Evolutionary conservation across 805 yeast species (phyloP).

Genomic region (Torulaspora delbrueckii): DNA sequence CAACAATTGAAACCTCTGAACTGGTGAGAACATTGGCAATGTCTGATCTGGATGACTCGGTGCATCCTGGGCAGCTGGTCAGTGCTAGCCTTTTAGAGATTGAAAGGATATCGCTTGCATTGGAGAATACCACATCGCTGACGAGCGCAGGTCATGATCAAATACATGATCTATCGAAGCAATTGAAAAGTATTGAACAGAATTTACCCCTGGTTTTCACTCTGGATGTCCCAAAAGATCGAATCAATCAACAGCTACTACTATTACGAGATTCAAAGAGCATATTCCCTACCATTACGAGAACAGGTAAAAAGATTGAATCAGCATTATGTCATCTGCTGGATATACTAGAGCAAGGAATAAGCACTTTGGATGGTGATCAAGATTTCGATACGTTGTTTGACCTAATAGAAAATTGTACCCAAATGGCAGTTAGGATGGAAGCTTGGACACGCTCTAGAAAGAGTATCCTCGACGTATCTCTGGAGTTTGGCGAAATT

Average conservation of each 20-base stretch:
- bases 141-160: background rate
- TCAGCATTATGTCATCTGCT: conserved; percentile 34
- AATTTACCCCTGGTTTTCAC: conserved; percentile 4
- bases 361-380: conserved; percentile 4
- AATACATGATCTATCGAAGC: conserved; percentile 1
- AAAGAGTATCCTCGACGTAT: conserved; percentile 37
- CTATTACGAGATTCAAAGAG: conserved; percentile 36
- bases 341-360: conserved; percentile 34
- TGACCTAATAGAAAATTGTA: conserved; percentile 33
- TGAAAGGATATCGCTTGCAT: background rate
- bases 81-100: conserved; percentile 5
- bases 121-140: conserved; percentile 1
- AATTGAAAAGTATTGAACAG: background rate
- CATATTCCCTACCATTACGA: conserved; percentile 33
- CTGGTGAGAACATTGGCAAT: background rate
- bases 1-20: background rate
- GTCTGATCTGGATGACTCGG: background rate
- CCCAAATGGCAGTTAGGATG: conserved; percentile 12
- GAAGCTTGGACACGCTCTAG: conserved; percentile 29
- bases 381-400: conserved; percentile 19
- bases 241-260: conserved; percentile 13
- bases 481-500: conserved; percentile 44
- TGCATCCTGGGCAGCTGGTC: background rate
- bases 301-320: conserved; percentile 36
- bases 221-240: conserved; percentile 5